A percentile compares a stretch with the other conserved stretches of the same genome.
Conservation (phyloP, 1,284 basidiomycete species). For the Exobasidium cylindrosporum region DNA sequence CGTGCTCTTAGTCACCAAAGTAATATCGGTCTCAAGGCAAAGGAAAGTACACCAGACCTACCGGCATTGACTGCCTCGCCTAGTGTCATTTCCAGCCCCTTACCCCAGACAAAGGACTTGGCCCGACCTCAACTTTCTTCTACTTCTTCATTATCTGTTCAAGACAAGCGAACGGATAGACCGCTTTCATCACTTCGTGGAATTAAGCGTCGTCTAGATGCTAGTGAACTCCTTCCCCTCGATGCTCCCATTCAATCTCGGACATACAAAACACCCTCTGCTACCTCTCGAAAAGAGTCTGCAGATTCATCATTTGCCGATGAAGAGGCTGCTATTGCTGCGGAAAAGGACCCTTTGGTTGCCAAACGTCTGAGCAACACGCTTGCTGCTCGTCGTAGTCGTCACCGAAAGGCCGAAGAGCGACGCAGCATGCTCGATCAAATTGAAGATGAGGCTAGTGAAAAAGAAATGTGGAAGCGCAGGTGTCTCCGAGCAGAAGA, state of each 20-base stretch:
- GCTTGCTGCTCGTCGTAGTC: constrained; percentile 48
- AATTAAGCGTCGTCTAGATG: constrained; percentile 42
- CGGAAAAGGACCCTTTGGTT: constrained; percentile 34
- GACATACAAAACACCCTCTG: constrained; percentile 47
- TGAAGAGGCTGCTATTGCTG: constrained; percentile 32
- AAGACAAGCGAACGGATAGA: neutral
- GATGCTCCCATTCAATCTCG: constrained; percentile 53
- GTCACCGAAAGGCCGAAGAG: constrained; percentile 53
- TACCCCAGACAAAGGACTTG: neutral
- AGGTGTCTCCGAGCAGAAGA: constrained; percentile 45
- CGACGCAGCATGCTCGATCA: constrained; percentile 41
- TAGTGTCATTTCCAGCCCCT: constrained; percentile 13
- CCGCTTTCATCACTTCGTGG: constrained; percentile 21
- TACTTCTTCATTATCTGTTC: constrained; percentile 6
- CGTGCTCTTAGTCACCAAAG: constrained; percentile 20
- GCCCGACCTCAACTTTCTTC: constrained; percentile 13
- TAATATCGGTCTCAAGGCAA: neutral
- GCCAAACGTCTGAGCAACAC: constrained; percentile 55
- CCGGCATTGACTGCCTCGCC: constrained; percentile 1
- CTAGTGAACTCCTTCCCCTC: constrained; percentile 47
- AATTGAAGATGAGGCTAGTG: constrained; percentile 38
- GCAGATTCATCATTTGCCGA: constrained; percentile 19
- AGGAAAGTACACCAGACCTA: neutral
- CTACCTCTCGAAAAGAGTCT: constrained; percentile 39
- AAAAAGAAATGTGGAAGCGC: constrained; percentile 49